Base-by-base conservation (phyloP, 352 stramenopile genomes). In the Phytophthora palmivora region DNA sequence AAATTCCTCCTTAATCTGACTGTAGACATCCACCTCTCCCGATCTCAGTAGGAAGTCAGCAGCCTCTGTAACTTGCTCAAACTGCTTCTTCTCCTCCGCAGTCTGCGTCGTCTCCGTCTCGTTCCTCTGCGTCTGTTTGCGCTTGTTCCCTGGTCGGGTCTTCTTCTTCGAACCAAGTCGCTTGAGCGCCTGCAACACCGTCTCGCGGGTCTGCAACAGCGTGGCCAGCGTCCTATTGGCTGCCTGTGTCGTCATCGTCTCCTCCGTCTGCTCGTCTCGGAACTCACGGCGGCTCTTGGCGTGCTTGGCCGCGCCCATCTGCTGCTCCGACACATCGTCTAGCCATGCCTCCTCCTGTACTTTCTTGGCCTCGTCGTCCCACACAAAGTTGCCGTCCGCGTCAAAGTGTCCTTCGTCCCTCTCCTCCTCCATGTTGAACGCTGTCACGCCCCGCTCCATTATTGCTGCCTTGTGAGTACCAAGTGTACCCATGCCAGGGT, bases 391-490 rank as follows among this genome's bases (percentile, higher is more conserved):
- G 48, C 83, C 87, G 21, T 76, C 64, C 12, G 80, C 78, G 67
- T 95, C 87, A 53, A 95, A 95, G 59, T 93, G 78, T 34, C 87
- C 87, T 41, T 95, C 87, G 37, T 95, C 87, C 48, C 90, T 82
- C 63, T 95, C 87, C 56, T 95, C 87, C 24, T 92, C 74, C 78
- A 95, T 87, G 51, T 95, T 75, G 72, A 95, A 95, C 49, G 76
- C 65, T 15, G 87, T 95, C 65, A 94, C 72, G 4, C 79, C 82
- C 15, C 68, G 76, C 47, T 55, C 58, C 70, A 72, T 62, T 33
- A 24, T 51, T 68, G 42, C 41, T 34, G 10, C n/a, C 16, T 21
- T 32, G 7, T 34, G 30, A 34, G 5, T 34, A 34, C 11, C 30
- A 11, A 34, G 7, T 34, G 30, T 12, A 14, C 30, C 4, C 4